Base-by-base conservation (phyloP, 106 monocot species). In the Allium cepa region DNA sequence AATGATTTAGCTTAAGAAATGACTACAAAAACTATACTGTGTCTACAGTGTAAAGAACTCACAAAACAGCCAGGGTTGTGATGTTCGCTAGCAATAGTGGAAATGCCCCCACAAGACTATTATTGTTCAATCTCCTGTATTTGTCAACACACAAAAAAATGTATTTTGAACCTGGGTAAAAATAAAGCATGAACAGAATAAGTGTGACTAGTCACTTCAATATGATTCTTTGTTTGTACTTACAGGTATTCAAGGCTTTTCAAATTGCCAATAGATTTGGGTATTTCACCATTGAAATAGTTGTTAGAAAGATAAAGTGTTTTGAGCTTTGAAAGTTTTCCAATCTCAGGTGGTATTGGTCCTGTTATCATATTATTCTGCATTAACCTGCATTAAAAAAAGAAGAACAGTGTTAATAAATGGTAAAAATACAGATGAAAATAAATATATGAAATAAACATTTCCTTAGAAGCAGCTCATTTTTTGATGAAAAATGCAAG, bases 301-400 rank as follows among this genome's bases (percentile, higher is more conserved):
- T 94, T 94, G 68, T 78, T 83, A 45, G 85, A 92, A 58, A 92
- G 82, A 66, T 92, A 84, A 57, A 92, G 92, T 57, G 92, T 85
- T 47, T 69, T 72, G 48, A 92, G 92, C 12, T 69, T 85, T 47
- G 71, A 18, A 36, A 92, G 87, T 71, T 62, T 87, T 26, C 84
- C 87, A 71, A 92, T 85, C 73, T 92, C 92, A 51, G 6, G 49
- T 52, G 92, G 92, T 8, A 92, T 80, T 51, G 69, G 26, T 14
- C 87, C 92, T 64, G 87, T 62, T 71, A 92, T 80, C 70, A 82
- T 78, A 71, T 92, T 92, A 77, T 72, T 80, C 77, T 79, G 82
- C 68, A 87, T 57, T 8, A 88, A 76, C 47, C 92, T 93, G 71
- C 61, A 70, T 15, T 15, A 55, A 55, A 55, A 15, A 55, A 82